These are phyloP conservation scores for Heracleum sosnowskyi DNA, from an alignment of 129 eudicot species.

Conservation along the genomic window DNA sequence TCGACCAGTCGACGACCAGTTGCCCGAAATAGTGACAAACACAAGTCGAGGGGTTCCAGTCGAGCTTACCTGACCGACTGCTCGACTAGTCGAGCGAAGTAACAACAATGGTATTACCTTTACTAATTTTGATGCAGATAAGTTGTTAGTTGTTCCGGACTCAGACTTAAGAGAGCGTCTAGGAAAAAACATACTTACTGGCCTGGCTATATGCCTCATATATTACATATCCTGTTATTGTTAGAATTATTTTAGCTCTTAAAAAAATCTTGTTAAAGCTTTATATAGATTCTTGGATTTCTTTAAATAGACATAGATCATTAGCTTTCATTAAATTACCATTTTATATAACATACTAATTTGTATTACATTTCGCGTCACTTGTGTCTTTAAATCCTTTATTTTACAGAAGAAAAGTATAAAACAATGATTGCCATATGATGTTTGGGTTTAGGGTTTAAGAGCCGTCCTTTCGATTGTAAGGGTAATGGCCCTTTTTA, in stretches of 20 bases:
- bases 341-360: no score
- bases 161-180: neutral
- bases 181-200: neutral
- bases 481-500: neutral
- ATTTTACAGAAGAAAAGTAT: neutral
- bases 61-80: no score
- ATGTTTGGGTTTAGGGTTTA: constrained; percentile 85
- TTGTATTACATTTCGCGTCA: no score
- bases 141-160: neutral
- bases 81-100: no score
- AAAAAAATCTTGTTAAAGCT: neutral
- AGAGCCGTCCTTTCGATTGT: constrained; percentile 33
- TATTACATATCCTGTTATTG: neutral
- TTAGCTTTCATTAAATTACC: neutral
- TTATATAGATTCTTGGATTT: no score
- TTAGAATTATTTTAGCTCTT: neutral
- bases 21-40: no score
- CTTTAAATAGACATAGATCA: no score
- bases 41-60: no score
- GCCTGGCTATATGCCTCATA: neutral
- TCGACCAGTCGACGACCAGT: no score
- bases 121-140: neutral
- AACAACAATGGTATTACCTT: no score
- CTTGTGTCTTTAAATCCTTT: no score
- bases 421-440: constrained; percentile 28